phyloP scores from a whole-genome alignment of 2,329 filamentous ascomycete genomes.

The Pezicula neosporulosa region DNA sequence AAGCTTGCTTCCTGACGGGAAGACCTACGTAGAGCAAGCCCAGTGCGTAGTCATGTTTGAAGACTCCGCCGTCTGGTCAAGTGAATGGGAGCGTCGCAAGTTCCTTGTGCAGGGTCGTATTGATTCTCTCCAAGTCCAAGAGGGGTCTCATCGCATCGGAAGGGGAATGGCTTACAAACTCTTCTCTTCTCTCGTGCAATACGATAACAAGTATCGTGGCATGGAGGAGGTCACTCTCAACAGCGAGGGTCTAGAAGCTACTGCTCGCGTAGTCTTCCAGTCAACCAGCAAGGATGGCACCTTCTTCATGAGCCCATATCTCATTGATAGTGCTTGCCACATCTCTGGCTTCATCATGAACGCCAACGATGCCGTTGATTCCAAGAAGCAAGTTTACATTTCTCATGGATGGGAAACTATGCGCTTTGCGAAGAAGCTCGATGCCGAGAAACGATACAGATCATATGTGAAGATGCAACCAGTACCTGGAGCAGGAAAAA shows the following conservation, averaged over 20 bases:
- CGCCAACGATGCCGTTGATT: slow-evolving; percentile 34
- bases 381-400: slow-evolving; percentile 20
- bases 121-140: slow-evolving; percentile 4
- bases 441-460: slow-evolving; percentile 15
- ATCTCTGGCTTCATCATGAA: slow-evolving; percentile 59
- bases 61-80: slow-evolving; percentile 1
- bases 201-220: slow-evolving; percentile 46
- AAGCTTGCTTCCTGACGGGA: slow-evolving; percentile 8
- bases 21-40: slow-evolving; percentile 10
- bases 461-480: slow-evolving; percentile 27
- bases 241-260: slow-evolving; percentile 42
- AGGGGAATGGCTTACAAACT: slow-evolving; percentile 75
- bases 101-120: slow-evolving; percentile 7
- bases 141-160: slow-evolving; percentile 62
- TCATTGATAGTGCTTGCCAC: slow-evolving; percentile 55
- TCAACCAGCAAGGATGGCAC: slow-evolving; percentile 41
- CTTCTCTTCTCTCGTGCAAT: slow-evolving; percentile 52
- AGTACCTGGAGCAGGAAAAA: slow-evolving; percentile 21
- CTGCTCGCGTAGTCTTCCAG: slow-evolving; percentile 42
- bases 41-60: slow-evolving; percentile 10
- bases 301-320: slow-evolving; percentile 53
- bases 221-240: slow-evolving; percentile 54
- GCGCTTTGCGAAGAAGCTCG: slow-evolving; percentile 17
- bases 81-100: slow-evolving; percentile 7
- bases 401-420: slow-evolving; percentile 23